phyloP scores from a whole-genome alignment of 2,329 filamentous ascomycete genomes.

The Achaetomium macrosporum region DNA sequence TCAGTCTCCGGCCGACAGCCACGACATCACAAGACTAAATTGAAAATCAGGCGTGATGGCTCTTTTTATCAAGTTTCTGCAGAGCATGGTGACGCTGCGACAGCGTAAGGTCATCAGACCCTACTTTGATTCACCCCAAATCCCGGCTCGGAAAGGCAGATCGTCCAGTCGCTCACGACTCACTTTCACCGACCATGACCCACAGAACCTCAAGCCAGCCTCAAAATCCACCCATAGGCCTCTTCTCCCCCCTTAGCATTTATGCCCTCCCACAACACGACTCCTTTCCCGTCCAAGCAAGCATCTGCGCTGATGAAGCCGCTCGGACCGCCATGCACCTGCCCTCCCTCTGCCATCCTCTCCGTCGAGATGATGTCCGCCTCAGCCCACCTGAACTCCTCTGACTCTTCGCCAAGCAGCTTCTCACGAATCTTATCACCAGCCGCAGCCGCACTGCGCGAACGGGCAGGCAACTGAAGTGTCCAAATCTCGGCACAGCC shows the following conservation, averaged over 20 bases:
- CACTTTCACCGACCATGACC: slow-evolving; percentile 21
- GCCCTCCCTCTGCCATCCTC: slow-evolving; percentile 36
- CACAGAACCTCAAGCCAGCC: slow-evolving; percentile 22
- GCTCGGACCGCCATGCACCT: slow-evolving; percentile 35
- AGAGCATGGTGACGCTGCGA: too few relatives aligned
- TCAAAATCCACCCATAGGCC: slow-evolving; percentile 37
- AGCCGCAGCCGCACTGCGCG: slow-evolving; percentile 39
- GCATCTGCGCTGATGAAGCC: slow-evolving; percentile 36
- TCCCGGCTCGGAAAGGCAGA: not conserved
- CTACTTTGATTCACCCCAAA: too few relatives aligned
- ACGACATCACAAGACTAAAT: too few relatives aligned
- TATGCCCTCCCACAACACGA: slow-evolving; percentile 49
- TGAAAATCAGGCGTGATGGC: too few relatives aligned
- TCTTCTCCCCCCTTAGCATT: slow-evolving; percentile 36
- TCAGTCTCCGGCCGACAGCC: too few relatives aligned
- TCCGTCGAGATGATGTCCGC: slow-evolving; percentile 41
- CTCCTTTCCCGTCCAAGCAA: slow-evolving; percentile 41
- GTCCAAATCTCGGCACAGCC: slow-evolving; percentile 42
- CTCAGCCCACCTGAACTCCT: slow-evolving; percentile 45
- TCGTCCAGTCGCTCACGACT: not conserved
- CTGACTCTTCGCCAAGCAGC: slow-evolving; percentile 39
- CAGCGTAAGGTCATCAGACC: too few relatives aligned
- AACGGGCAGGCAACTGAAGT: slow-evolving; percentile 44
- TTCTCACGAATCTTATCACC: slow-evolving; percentile 45
- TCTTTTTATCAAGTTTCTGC: too few relatives aligned